phyloP scores from a whole-genome alignment of 495 filamentous ascomycete species.

The Lophium mytilinum region DNA sequence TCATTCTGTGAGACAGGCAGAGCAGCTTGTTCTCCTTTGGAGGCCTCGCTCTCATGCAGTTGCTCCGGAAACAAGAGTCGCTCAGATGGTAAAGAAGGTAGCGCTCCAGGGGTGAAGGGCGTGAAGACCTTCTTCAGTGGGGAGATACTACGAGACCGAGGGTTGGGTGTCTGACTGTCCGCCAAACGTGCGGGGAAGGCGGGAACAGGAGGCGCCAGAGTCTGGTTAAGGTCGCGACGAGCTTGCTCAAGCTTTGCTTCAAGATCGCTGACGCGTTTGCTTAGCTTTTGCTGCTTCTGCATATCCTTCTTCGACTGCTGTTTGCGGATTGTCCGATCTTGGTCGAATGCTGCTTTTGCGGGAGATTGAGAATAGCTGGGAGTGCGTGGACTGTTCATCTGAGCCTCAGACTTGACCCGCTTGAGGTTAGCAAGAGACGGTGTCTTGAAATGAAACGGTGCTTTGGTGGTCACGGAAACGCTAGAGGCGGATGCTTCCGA shows the following conservation, averaged over 20 bases:
- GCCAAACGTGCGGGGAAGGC: slow-evolving; percentile 28
- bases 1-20: background rate
- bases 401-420: slow-evolving; percentile 32
- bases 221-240: slow-evolving; percentile 48
- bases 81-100: slow-evolving; percentile 55
- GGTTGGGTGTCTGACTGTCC: slow-evolving; percentile 4
- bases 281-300: slow-evolving; percentile 51
- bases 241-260: slow-evolving; percentile 54
- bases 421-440: slow-evolving; percentile 34
- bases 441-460: slow-evolving; percentile 10
- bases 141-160: background rate
- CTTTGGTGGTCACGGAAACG: background rate
- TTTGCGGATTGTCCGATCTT: slow-evolving; percentile 36
- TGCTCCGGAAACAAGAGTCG: slow-evolving; percentile 36
- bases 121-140: slow-evolving; percentile 36
- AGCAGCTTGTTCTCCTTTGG: background rate
- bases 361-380: background rate
- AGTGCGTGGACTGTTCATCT: slow-evolving; percentile 7
- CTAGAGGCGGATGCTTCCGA: slow-evolving; percentile 6
- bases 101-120: slow-evolving; percentile 45
- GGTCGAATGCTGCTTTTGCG: slow-evolving; percentile 17
- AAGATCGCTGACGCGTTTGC: slow-evolving; percentile 58
- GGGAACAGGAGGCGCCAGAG: slow-evolving; percentile 37
- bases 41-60: background rate
- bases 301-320: slow-evolving; percentile 54